phyloP scores from a whole-genome alignment of 345 rosid species.

The Aquilaria yunnanensis region DNA sequence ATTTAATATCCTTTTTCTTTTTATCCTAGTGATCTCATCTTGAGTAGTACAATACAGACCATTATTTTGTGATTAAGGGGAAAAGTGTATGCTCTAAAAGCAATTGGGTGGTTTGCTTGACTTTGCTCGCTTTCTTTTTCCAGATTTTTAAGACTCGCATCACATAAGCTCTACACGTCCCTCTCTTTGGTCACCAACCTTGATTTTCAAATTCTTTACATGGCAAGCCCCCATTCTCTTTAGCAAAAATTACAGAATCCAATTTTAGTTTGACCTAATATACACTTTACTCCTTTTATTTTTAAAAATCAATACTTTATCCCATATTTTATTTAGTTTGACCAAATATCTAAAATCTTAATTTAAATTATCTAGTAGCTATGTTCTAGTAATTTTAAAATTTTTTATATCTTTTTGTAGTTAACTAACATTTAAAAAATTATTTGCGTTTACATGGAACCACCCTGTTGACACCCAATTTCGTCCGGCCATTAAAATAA shows the following conservation, averaged over 20 bases:
- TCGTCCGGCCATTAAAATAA: too few species aligned
- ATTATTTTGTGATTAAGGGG: too few species aligned
- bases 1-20: too few species aligned
- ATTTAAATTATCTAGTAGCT: neutral
- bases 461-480: too few species aligned
- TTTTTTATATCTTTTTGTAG: neutral
- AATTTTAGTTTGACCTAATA: too few species aligned
- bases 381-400: too few species aligned
- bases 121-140: neutral
- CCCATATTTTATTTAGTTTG: neutral
- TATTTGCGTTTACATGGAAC: neutral
- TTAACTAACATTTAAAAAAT: neutral
- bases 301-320: neutral
- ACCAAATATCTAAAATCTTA: neutral
- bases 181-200: constrained; percentile 14
- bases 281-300: neutral
- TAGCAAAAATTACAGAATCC: neutral
- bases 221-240: constrained; percentile 1
- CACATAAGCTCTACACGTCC: constrained; percentile 10
- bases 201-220: constrained; percentile 4
- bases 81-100: too few species aligned
- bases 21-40: too few species aligned
- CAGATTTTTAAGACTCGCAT: neutral
- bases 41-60: too few species aligned
- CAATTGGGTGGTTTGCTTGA: too few species aligned